Base-by-base conservation (phyloP, 2,329 filamentous ascomycete species). In the Chaetothyriales sp. region DNA sequence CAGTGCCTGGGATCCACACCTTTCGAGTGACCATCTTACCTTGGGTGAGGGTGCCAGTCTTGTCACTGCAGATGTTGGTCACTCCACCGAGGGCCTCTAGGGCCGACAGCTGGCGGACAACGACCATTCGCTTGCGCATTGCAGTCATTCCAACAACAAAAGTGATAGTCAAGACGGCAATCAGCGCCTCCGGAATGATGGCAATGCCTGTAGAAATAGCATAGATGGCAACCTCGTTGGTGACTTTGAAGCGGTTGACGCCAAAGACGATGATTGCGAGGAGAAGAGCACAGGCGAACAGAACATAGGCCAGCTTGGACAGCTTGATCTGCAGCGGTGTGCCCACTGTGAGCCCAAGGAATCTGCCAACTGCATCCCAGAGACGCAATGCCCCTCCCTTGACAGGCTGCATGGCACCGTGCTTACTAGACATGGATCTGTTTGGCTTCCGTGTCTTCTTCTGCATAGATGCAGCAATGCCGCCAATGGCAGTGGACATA, bases 321-420 rank as follows among this genome's bases (percentile, higher is more conserved):
- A 95, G 74, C 62, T 86, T 90, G 57, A 83, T 81, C 68, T 93
- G 86, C 45, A 95, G 72, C 0, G 88, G 88, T 1, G 88, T 94
- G 47, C 87, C 87, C 50, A 84, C 74, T 47, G 72, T 76, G 50
- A 81, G 68, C 48, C 79, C 78, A 44, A 81, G 67, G 55, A 81
- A 77, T 54, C 71, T 70, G 44, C 74, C 73, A 53, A 75, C 59
- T 19, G 66, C 66, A 60, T 77, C 73, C 56, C 66, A 71, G 25
- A 66, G 63, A 18, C 71, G 72, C 42, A 73, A 65, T 20, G 71
- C 64, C 44, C 69, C 66, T 5, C 75, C 76, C 57, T 78, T 72
- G 9, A 76, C 63, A 42, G 74, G 66, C 53, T 70, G 67, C 36
- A 66, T 56, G 18, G 60, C 64, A 25, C 68, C 68, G 49, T 73